These are phyloP conservation scores for Claviceps sp. DNA, from an alignment of 2,329 filamentous ascomycete genomes.

Conservation along the genomic window DNA sequence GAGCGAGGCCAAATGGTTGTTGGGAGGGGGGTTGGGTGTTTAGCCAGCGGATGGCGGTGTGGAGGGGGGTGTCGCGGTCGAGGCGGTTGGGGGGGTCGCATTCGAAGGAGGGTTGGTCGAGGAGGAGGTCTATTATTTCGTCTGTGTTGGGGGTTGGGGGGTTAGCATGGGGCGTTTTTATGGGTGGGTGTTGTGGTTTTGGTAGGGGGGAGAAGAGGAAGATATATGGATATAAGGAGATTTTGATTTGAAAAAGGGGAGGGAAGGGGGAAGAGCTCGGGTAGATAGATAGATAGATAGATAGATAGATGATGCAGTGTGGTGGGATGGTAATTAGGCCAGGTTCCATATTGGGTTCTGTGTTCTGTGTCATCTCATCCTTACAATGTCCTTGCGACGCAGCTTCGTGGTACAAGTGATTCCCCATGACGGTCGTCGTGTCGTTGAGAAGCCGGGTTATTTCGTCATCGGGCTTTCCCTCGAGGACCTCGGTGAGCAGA, in stretches of 20 bases:
- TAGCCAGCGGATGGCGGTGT: constrained; percentile 65
- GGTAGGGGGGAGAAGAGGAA: no score
- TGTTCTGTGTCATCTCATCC: constrained; percentile 17
- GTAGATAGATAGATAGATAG: no score
- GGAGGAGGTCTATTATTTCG: constrained; percentile 68
- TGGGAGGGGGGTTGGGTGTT: constrained; percentile 53
- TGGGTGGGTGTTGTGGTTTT: no score
- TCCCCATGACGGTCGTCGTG: constrained; percentile 74
- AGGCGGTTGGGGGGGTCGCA: constrained; percentile 63
- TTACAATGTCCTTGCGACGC: constrained; percentile 74
- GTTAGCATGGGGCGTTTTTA: neutral
- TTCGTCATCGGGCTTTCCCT: constrained; percentile 45
- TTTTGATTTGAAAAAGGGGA: no score
- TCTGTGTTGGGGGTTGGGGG: constrained; percentile 29
- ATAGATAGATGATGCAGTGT: no score
- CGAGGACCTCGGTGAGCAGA: constrained; percentile 63
- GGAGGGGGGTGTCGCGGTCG: constrained; percentile 67
- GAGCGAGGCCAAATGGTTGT: constrained; percentile 48
- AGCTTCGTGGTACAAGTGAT: constrained; percentile 80
- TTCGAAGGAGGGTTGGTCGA: constrained; percentile 74
- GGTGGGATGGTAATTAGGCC: neutral
- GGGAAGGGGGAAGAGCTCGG: no score
- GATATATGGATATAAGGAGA: no score
- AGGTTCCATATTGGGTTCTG: neutral
- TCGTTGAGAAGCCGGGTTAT: constrained; percentile 72